A percentile compares a stretch with the other conserved stretches of the same genome.
phyloP scores from a whole-genome alignment of 441 rosid genomes.

The Adansonia madagascariensis region DNA sequence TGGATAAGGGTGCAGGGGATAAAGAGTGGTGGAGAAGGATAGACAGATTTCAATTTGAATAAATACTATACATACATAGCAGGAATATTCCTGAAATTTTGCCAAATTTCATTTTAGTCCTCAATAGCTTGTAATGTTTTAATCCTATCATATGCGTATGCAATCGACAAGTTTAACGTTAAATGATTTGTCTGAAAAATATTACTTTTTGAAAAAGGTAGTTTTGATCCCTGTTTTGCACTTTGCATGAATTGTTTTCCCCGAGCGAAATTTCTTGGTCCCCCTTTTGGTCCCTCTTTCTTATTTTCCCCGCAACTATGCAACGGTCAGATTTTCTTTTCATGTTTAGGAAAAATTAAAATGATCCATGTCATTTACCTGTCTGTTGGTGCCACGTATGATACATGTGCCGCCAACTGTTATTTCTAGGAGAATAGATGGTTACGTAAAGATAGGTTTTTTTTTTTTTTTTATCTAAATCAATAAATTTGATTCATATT shows the following conservation, averaged over 20 bases:
- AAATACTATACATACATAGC: too few relatives aligned
- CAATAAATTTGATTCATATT: too few relatives aligned
- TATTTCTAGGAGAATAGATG: too few relatives aligned
- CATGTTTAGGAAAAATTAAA: too few relatives aligned
- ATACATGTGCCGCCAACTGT: too few relatives aligned
- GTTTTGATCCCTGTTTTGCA: background rate
- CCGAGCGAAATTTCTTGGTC: background rate
- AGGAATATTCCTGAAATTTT: background rate
- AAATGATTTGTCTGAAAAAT: background rate
- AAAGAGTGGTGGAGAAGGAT: slow-evolving; percentile 9
- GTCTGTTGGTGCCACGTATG: too few relatives aligned
- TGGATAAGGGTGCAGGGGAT: slow-evolving; percentile 9
- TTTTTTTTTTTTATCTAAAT: too few relatives aligned
- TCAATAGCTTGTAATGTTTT: background rate
- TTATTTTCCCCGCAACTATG: background rate
- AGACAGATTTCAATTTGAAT: background rate
- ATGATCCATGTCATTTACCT: too few relatives aligned
- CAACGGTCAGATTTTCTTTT: background rate
- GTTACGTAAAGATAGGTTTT: too few relatives aligned
- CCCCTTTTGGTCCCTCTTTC: background rate
- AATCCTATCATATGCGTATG: background rate
- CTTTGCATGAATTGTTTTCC: too few relatives aligned
- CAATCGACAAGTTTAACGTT: background rate
- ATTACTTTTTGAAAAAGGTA: background rate
- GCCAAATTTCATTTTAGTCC: background rate